A percentile compares a stretch with the other conserved stretches of the same genome.
phyloP scores from a whole-genome alignment of 805 yeast species.

The Scheffersomyces spartinae region DNA sequence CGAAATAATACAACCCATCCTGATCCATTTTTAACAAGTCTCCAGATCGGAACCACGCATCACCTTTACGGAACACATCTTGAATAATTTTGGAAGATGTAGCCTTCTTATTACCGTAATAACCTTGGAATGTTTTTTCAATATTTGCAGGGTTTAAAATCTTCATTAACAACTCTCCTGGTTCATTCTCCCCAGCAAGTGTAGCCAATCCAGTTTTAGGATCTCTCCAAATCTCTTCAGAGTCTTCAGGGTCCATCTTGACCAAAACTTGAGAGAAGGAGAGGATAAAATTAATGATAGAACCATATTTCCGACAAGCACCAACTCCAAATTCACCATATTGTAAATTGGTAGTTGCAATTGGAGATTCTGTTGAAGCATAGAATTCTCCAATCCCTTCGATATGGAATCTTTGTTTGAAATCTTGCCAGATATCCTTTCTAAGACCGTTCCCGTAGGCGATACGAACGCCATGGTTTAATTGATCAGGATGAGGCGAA shows the following conservation, averaged over 20 bases:
- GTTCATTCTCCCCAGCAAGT: conserved; percentile 45
- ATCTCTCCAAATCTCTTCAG: conserved; percentile 58
- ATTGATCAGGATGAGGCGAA: conserved; percentile 54
- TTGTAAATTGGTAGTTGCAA: conserved; percentile 76
- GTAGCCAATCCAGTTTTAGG: conserved; percentile 51
- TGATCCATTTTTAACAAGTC: conserved; percentile 65
- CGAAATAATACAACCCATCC: conserved; percentile 65
- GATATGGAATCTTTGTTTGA: conserved; percentile 68
- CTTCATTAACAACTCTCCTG: conserved; percentile 81
- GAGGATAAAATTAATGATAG: conserved; percentile 39
- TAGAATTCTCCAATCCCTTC: conserved; percentile 79
- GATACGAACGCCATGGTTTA: conserved; percentile 43
- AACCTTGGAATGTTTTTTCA: conserved; percentile 81
- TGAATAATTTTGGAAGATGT: conserved; percentile 64
- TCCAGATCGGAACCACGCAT: conserved; percentile 85
- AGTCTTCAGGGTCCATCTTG: conserved; percentile 73
- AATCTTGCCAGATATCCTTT: conserved; percentile 76
- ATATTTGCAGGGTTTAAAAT: conserved; percentile 52
- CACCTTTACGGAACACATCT: conserved; percentile 74
- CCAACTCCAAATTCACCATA: conserved; percentile 74
- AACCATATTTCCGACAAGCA: conserved; percentile 75
- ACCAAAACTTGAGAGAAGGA: conserved; percentile 49
- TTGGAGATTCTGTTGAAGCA: conserved; percentile 88
- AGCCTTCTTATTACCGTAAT: conserved; percentile 68
- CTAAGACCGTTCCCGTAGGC: conserved; percentile 92